These are phyloP conservation scores for Gaertneriomyces sp. DNA, from an alignment of 192 early-diverging fungal genomes.

Conservation along the genomic window DNA sequence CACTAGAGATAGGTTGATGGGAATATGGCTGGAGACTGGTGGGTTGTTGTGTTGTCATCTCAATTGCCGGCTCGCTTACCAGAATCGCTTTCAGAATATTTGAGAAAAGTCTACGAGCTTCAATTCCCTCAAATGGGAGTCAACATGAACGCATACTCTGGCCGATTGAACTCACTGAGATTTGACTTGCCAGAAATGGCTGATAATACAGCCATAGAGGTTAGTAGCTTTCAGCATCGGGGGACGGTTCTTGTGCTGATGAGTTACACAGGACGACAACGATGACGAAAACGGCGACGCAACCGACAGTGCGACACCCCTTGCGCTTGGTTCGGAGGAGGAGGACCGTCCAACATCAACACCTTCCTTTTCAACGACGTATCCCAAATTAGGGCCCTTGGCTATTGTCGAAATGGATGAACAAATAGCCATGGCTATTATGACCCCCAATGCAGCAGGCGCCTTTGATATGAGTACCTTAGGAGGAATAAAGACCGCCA, in stretches of 20 bases:
- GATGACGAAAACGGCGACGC: slow-evolving; percentile 38
- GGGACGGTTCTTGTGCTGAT: background rate
- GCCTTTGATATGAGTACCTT: slow-evolving; percentile 38
- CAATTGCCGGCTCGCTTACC: too few species aligned
- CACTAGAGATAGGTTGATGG: slow-evolving; percentile 31
- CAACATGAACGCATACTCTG: slow-evolving; percentile 38
- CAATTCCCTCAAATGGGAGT: slow-evolving; percentile 47
- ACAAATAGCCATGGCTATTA: slow-evolving; percentile 8
- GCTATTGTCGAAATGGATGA: slow-evolving; percentile 53
- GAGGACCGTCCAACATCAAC: background rate
- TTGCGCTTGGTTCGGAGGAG: slow-evolving; percentile 3
- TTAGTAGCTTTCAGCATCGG: background rate
- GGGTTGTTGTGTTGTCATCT: background rate
- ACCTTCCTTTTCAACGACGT: too few species aligned
- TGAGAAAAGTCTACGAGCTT: slow-evolving; percentile 37
- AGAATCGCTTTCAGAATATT: slow-evolving; percentile 17
- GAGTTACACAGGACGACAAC: slow-evolving; percentile 39
- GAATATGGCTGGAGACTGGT: slow-evolving; percentile 44
- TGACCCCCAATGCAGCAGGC: background rate
- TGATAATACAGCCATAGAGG: slow-evolving; percentile 44
- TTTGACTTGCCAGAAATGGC: slow-evolving; percentile 49
- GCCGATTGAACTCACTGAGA: slow-evolving; percentile 39
- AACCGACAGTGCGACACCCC: background rate
- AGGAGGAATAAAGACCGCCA: slow-evolving; percentile 25
- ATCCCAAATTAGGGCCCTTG: slow-evolving; percentile 32